These are phyloP conservation scores for Chlorella sp. DNA, from an alignment of 139 green algal species.

Conservation along the genomic window DNA sequence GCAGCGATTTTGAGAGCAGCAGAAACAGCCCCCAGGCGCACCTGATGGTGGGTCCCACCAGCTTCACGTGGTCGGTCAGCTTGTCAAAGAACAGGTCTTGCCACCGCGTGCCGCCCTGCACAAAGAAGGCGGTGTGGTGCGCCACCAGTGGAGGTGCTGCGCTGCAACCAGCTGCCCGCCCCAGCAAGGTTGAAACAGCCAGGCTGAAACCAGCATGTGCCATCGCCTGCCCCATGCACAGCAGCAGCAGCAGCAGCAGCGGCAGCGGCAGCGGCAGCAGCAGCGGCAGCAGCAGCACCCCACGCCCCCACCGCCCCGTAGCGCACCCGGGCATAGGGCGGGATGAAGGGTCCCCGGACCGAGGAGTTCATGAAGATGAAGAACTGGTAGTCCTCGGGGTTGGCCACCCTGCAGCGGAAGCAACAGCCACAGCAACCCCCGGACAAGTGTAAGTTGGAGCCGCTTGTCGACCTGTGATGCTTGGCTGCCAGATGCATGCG, in stretches of 20 bases:
- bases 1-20: too few species aligned
- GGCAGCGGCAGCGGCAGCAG: not conserved
- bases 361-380: constrained; percentile 83
- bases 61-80: constrained; percentile 60
- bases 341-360: constrained; percentile 72
- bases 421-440: not conserved
- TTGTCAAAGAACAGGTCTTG: constrained; percentile 60
- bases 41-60: constrained; percentile 75
- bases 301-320: not conserved
- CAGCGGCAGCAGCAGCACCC: not conserved
- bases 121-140: not conserved
- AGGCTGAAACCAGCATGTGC: too few species aligned
- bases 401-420: not conserved
- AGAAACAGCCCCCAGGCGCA: too few species aligned
- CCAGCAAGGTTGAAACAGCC: too few species aligned
- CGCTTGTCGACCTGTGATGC: too few species aligned
- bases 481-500: too few species aligned
- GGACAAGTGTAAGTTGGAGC: too few species aligned
- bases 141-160: too few species aligned
- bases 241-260: not conserved
- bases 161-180: too few species aligned
- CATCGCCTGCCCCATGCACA: not conserved
- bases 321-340: constrained; percentile 62
- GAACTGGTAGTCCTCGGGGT: constrained; percentile 52
- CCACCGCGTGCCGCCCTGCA: constrained; percentile 64